A percentile compares a stretch with the other conserved stretches of the same genome.
phyloP scores from a whole-genome alignment of 495 filamentous ascomycete genomes.

The Aspergillus bridgeri region DNA sequence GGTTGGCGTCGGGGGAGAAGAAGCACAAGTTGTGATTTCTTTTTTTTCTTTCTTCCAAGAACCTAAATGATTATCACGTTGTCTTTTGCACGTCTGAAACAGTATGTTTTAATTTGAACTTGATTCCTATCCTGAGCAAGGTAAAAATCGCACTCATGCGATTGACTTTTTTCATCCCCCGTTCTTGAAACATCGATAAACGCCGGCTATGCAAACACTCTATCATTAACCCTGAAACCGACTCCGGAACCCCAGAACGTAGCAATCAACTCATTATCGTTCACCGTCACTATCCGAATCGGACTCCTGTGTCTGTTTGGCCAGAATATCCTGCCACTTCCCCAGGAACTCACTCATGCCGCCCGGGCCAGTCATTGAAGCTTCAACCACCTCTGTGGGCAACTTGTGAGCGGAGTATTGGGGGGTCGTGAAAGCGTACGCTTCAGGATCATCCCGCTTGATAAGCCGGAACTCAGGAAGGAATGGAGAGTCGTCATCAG shows the following conservation, averaged over 20 bases:
- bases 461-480: conserved; percentile 79
- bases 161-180: neutral
- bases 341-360: conserved; percentile 86
- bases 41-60: neutral
- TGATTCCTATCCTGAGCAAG: too few relatives aligned
- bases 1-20: conserved; percentile 62
- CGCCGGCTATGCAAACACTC: conserved; percentile 8
- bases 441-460: conserved; percentile 77
- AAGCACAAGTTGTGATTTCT: conserved; percentile 75
- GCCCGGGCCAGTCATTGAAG: conserved; percentile 57
- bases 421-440: conserved; percentile 76
- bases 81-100: too few relatives aligned
- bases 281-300: conserved; percentile 44
- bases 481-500: conserved; percentile 56
- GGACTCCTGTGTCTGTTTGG: conserved; percentile 51
- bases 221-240: neutral
- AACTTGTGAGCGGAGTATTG: conserved; percentile 96
- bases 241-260: neutral
- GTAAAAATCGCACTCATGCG: too few relatives aligned
- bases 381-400: conserved; percentile 91
- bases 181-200: conserved; percentile 3
- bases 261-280: conserved; percentile 11
- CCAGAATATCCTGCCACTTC: conserved; percentile 79
- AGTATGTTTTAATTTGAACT: neutral
- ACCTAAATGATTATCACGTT: too few relatives aligned